phyloP scores from a whole-genome alignment of 1,139 yeast genomes.

The Pneumocystis oryctolagi region DNA sequence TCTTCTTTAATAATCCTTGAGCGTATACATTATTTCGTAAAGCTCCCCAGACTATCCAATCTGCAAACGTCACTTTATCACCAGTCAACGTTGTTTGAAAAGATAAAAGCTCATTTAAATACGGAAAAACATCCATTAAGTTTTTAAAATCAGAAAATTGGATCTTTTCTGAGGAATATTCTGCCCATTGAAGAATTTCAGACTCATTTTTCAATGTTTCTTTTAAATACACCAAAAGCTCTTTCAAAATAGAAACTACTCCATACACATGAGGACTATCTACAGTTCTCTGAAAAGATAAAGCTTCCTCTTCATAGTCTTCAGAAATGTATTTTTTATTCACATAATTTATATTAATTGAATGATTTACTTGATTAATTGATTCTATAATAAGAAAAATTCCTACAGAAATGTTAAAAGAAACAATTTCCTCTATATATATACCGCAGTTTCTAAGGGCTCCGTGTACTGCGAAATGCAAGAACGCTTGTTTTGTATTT shows the following conservation, averaged over 20 bases:
- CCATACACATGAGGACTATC: not conserved
- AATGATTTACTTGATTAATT: not conserved
- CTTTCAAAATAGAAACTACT: not conserved
- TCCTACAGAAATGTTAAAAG: not conserved
- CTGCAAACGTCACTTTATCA: constrained; percentile 43
- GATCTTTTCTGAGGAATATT: not conserved
- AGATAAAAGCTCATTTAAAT: not conserved
- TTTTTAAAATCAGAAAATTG: not conserved
- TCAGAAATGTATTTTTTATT: not conserved
- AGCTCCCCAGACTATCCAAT: constrained; percentile 85
- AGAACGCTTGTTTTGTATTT: not conserved
- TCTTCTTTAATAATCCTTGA: constrained; percentile 77
- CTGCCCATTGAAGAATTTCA: not conserved
- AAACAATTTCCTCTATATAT: not conserved
- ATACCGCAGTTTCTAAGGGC: not conserved
- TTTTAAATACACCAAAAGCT: not conserved
- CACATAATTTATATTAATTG: not conserved
- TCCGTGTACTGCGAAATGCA: not conserved
- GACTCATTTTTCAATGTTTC: not conserved
- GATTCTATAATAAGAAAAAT: not conserved
- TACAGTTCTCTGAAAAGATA: not conserved
- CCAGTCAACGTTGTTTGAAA: not conserved
- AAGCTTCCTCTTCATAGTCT: not conserved
- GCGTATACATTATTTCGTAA: constrained; percentile 84
- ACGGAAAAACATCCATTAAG: not conserved